Evolutionary conservation across 2,329 filamentous ascomycete species (phyloP), one percentile per base, ranked within the genome.

Genomic region (Xylariaceae sp.): DNA sequence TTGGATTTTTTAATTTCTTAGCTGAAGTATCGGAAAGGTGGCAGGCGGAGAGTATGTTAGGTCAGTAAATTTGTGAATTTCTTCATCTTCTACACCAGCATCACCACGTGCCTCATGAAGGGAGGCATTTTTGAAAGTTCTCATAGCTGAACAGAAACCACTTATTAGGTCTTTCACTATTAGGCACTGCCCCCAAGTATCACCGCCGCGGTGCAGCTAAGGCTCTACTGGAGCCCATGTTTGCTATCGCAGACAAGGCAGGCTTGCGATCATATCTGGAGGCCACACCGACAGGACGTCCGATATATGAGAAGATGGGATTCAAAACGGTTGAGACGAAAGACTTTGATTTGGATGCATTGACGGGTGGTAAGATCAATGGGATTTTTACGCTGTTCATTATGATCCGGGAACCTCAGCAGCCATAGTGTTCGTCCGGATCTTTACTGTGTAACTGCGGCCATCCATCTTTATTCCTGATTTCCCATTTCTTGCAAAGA

Each of bases 271-370:
- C 55, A 1, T 70, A 67, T 45, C 57, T 71, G 22, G 68, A 71
- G 52, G 66, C 67, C n/a, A 68, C 68, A 7, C 47, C 54, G 1
- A 53, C 50, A 0, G 68, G 67, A 3, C 59, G 58, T 40, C 61
- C 60, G 10, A 20, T 72, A 12, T 72, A 72, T 48, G 54, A 60
- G 50, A 65, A 64, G 49, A 41, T 67, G 5, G 67, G 68, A 8
- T 72, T 67, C 44, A 56, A 54, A 40, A 55, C 62, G 35, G 55
- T 68, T 1, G 67, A 68, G 37, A 43, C 56, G 21, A 43, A 68
- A 11, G 45, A 48, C 6, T 56, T 60, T 27, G 54, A 63, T 17
- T 43, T 60, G 12, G 22, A 47, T 5, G 36, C 52, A 35, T 41
- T 60, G 25, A 57, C 54, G 6, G 23, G 27, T n/a, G 49, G 40